A percentile compares a stretch with the other conserved stretches of the same genome.
These are phyloP conservation scores for Dendrocalamus sinicus DNA, from an alignment of 176 grass and related monocot genomes.

Conservation along the genomic window DNA sequence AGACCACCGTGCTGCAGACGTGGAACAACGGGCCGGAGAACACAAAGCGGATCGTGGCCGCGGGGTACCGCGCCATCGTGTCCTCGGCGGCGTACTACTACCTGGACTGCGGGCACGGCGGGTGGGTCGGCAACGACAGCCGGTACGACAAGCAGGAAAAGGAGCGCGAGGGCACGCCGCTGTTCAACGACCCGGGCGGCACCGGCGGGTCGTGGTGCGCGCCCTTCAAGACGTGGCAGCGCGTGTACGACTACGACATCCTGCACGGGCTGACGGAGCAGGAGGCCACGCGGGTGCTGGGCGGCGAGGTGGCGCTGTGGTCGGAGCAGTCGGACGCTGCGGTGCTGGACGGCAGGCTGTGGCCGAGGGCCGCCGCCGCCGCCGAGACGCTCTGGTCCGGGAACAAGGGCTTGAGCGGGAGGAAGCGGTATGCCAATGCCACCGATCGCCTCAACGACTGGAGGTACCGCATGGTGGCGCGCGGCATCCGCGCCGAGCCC, in stretches of 20 bases:
- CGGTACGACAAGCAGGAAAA: conserved; percentile 86
- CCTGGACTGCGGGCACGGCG: conserved; percentile 94
- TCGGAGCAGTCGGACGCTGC: conserved; percentile 80
- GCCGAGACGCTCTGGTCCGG: conserved; percentile 90
- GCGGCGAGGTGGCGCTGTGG: conserved; percentile 94
- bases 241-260: conserved; percentile 97
- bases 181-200: conserved; percentile 88
- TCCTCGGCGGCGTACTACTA: conserved; percentile 93
- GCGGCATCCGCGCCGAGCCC: conserved; percentile 87
- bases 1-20: conserved; percentile 91
- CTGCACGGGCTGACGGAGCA: conserved; percentile 76
- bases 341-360: conserved; percentile 76
- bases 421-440: conserved; percentile 78
- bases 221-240: conserved; percentile 94
- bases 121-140: conserved; percentile 92
- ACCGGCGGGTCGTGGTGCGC: conserved; percentile 93
- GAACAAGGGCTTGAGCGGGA: conserved; percentile 68
- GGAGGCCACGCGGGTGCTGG: conserved; percentile 69
- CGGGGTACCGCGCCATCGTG: conserved; percentile 82
- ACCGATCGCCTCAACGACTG: conserved; percentile 76
- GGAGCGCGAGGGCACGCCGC: conserved; percentile 59
- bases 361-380: conserved; percentile 78
- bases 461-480: conserved; percentile 74
- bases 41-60: conserved; percentile 82
- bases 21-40: conserved; percentile 93